Evolutionary conservation across 371 early-diverging fungal genomes (phyloP), one percentile per base, ranked within the genome.

Genomic region (Rhizopus microsporus): DNA sequence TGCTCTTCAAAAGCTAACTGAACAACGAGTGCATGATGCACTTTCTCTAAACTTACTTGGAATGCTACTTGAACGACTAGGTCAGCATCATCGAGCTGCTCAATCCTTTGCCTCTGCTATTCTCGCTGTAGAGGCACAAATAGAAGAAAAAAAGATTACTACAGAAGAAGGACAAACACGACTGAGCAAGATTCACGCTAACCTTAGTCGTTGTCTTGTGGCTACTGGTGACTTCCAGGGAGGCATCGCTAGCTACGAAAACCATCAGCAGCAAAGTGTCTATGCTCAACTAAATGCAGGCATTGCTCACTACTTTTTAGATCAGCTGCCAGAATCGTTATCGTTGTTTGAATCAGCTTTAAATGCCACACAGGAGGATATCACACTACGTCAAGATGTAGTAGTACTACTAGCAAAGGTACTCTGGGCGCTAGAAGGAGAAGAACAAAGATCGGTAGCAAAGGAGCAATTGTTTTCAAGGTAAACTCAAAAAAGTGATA

Each of bases 351-450:
- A 94, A 65, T 55, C 67, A 33, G 91, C 92, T 3, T 68, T 92
- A 62, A 72, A 69, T 49, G 77, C 78, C 23, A 71, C 75, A 7
- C 79, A 83, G 46, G 67, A 68, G 3, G 79, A 79, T 51, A 57
- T 75, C 52, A 72, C 73, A 17, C 59, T 83, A 40, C 72, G 79
- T 3, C 79, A 84, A 58, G 84, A 88, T 57, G 88, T 92, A 0
- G 75, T 84, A 15, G 81, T 93, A 2, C 56, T 91, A 43, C 59
- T 97, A 53, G 85, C 88, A 44, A 92, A 94, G 68, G 94, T 94
- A 0, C 72, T 95, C 34, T 95, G 92, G 90, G 91, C 92, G 1
- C 70, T 95, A 33, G 95, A 91, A 35, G 84, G 88, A 4, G 82
- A 81, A 23, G 89, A 93, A 59, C 92, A 94, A 60, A 72, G 88